phyloP scores from a whole-genome alignment of 495 filamentous ascomycete species.

The Aspergillus incahuasiensis region DNA sequence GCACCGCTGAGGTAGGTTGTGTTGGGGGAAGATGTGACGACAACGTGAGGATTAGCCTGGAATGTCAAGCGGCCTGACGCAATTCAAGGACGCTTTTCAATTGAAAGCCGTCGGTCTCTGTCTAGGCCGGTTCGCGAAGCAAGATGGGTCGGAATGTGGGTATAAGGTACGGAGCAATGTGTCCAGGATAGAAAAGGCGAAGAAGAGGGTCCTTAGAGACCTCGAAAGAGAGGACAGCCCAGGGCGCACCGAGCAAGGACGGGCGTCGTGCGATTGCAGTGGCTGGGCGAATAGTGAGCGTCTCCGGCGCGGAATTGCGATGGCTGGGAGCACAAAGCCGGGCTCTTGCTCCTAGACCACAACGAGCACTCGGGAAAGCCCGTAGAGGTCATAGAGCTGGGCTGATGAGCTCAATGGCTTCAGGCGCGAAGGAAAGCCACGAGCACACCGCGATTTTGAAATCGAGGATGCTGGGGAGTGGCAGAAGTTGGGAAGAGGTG shows the following conservation, averaged over 20 bases:
- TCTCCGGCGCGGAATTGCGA: slow-evolving; percentile 20
- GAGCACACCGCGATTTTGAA: neutral
- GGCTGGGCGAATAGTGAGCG: slow-evolving; percentile 27
- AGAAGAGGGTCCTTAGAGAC: slow-evolving; percentile 3
- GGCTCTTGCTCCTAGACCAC: slow-evolving; percentile 21
- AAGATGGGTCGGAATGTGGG: slow-evolving; percentile 25
- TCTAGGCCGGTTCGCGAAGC: slow-evolving; percentile 8
- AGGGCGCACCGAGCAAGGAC: slow-evolving; percentile 12
- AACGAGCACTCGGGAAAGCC: slow-evolving; percentile 17
- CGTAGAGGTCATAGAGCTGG: slow-evolving; percentile 21
- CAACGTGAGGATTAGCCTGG: slow-evolving; percentile 31
- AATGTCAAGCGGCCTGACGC: slow-evolving; percentile 3
- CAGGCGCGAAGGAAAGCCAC: neutral
- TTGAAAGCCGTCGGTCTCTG: slow-evolving; percentile 9
- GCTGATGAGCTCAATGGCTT: slow-evolving; percentile 18
- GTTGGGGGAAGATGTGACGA: slow-evolving; percentile 20
- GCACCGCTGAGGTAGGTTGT: slow-evolving; percentile 36
- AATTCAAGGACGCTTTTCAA: neutral
- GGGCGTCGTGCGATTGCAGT: slow-evolving; percentile 16
- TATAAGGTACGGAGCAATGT: slow-evolving; percentile 14
- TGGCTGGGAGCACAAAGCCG: slow-evolving; percentile 20
- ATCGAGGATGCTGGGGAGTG: slow-evolving; percentile 4
- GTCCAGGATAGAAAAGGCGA: slow-evolving; percentile 5
- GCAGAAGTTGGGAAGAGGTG: neutral
- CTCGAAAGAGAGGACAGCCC: slow-evolving; percentile 12